Percentiles rank a stretch among this genome's conserved stretches.
Conservation (phyloP, 176 grass and related monocot species). For the Coix lacrymajobi region DNA sequence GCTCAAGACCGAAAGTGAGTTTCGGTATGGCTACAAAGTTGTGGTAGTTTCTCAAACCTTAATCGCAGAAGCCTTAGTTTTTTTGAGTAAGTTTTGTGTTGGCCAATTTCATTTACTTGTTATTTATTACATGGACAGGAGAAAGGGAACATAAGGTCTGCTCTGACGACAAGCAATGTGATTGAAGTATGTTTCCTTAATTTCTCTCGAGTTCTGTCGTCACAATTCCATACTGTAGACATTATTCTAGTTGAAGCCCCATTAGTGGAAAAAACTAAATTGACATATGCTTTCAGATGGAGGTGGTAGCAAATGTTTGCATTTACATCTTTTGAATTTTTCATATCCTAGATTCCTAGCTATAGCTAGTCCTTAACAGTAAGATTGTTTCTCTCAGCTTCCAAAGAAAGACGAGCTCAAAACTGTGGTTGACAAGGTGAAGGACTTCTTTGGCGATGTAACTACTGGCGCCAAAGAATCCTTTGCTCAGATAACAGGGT, state of each 20-base stretch:
- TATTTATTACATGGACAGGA: constrained; percentile 53
- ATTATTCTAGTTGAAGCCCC: not conserved
- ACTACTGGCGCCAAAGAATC: constrained; percentile 75
- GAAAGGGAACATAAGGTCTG: constrained; percentile 73
- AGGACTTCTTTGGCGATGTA: constrained; percentile 79
- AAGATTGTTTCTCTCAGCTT: constrained; percentile 52
- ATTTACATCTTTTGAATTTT: not conserved
- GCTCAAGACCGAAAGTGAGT: constrained; percentile 60
- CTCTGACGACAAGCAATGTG: constrained; percentile 60
- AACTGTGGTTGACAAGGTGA: constrained; percentile 89
- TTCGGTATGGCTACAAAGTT: constrained; percentile 92
- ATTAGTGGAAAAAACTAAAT: not conserved
- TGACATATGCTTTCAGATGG: not conserved
- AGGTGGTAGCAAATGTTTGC: not conserved
- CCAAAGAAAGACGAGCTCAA: constrained; percentile 88
- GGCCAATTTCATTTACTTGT: not conserved
- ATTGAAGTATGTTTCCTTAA: constrained; percentile 57
- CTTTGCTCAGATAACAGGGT: constrained; percentile 84
- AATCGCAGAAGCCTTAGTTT: not conserved
- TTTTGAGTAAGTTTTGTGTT: not conserved
- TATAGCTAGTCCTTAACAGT: not conserved
- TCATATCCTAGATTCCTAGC: not conserved
- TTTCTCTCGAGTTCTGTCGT: not conserved
- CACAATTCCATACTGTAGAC: not conserved
- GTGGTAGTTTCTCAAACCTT: constrained; percentile 53